These are phyloP conservation scores for Cynara cardunculus DNA, from an alignment of 129 eudicot genomes.

Conservation along the genomic window DNA sequence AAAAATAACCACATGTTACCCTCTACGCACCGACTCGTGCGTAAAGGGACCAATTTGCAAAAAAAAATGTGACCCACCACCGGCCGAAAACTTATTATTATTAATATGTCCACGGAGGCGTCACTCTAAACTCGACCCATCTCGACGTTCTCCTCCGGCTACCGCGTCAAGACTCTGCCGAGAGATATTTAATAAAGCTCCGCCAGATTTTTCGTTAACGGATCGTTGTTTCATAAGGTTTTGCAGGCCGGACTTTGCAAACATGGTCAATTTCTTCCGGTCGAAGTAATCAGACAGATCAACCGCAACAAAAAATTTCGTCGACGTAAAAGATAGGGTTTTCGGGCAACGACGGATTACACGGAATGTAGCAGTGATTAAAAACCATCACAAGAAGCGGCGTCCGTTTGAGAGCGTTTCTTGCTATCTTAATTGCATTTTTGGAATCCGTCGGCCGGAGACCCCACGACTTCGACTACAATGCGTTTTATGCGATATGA, in stretches of 20 bases:
- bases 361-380: conserved; percentile 82
- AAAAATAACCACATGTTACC: no score
- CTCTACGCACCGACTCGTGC: no score
- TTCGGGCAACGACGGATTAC: conserved; percentile 79
- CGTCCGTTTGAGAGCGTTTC: conserved; percentile 67
- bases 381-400: conserved; percentile 82
- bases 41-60: no score
- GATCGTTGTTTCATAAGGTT: conserved; percentile 44
- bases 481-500: conserved; percentile 62
- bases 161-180: conserved; percentile 54
- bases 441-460: conserved; percentile 64
- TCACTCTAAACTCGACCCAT: conserved; percentile 96
- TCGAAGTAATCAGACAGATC: conserved; percentile 81
- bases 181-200: conserved; percentile 29
- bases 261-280: conserved; percentile 43
- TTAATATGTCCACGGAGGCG: conserved; percentile 74
- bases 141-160: conserved; percentile 55
- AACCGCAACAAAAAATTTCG: conserved; percentile 89
- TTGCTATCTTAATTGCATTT: conserved; percentile 65
- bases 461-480: conserved; percentile 88
- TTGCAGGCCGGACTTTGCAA: conserved; percentile 27
- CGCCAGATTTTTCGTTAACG: conserved; percentile 26
- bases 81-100: no score
- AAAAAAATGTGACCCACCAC: no score
- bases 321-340: conserved; percentile 90